Conservation (phyloP, 805 yeast species). For the Nakazawaea ambrosiae region DNA sequence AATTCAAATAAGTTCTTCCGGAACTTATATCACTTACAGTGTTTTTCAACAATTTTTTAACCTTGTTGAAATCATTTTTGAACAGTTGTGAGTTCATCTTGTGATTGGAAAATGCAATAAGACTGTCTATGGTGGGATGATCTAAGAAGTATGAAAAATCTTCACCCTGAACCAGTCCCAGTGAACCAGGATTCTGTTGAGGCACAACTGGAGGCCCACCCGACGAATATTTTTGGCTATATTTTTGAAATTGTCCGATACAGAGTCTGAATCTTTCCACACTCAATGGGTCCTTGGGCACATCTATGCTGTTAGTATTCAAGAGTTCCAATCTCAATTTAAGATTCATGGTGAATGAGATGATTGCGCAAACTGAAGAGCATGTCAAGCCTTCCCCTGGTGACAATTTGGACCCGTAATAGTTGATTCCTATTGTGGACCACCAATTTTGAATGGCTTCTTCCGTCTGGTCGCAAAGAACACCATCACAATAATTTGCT, state of each 20-base stretch:
- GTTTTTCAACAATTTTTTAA: slow-evolving; percentile 26
- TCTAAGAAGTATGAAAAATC: slow-evolving; percentile 21
- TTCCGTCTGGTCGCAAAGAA: slow-evolving; percentile 73
- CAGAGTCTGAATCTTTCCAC: slow-evolving; percentile 60
- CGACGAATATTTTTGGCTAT: slow-evolving; percentile 16
- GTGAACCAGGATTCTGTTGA: slow-evolving; percentile 51
- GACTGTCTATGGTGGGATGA: slow-evolving; percentile 8
- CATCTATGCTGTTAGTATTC: slow-evolving; percentile 45
- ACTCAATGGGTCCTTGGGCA: slow-evolving; percentile 80
- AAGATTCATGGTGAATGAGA: slow-evolving; percentile 70
- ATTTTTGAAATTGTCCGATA: slow-evolving; percentile 70
- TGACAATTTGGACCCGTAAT: slow-evolving; percentile 20
- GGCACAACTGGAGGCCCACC: slow-evolving; percentile 41
- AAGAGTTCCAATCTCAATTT: slow-evolving; percentile 52
- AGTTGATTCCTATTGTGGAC: slow-evolving; percentile 58
- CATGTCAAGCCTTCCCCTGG: slow-evolving; percentile 36
- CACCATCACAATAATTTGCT: slow-evolving; percentile 72
- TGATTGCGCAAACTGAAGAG: slow-evolving; percentile 66
- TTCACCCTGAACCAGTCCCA: slow-evolving; percentile 41
- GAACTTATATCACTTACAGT: slow-evolving; percentile 30
- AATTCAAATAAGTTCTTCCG: slow-evolving; percentile 22
- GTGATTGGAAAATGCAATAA: slow-evolving; percentile 10
- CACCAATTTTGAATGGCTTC: slow-evolving; percentile 76
- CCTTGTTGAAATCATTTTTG: slow-evolving; percentile 26
- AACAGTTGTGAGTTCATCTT: slow-evolving; percentile 26